These are phyloP conservation scores for Aspergillus indologenus DNA, from an alignment of 495 filamentous ascomycete genomes.

Conservation along the genomic window DNA sequence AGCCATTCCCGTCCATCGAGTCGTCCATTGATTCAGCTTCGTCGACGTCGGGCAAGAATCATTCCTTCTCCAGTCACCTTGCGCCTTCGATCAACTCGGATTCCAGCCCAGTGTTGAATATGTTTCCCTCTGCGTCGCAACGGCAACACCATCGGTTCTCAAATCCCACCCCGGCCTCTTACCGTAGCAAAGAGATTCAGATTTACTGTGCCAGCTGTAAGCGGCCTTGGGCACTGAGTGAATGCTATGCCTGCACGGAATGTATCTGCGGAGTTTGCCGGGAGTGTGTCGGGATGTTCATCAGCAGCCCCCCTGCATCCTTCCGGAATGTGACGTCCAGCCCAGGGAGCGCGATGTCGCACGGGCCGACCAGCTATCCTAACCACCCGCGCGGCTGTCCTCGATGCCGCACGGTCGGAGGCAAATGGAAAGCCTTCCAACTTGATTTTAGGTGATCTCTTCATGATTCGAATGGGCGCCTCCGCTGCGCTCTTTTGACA, in stretches of 20 bases:
- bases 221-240: conserved; percentile 65
- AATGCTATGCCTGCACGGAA: conserved; percentile 88
- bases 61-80: conserved; percentile 55
- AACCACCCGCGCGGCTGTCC: conserved; percentile 46
- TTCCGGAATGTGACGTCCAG: conserved; percentile 44
- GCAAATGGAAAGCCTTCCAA: conserved; percentile 55
- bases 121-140: conserved; percentile 35
- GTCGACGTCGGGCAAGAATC: conserved; percentile 55
- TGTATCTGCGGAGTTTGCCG: conserved; percentile 90
- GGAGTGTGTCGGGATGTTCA: conserved; percentile 77
- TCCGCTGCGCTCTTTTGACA: not conserved
- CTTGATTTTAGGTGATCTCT: conserved; percentile 47
- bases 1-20: conserved; percentile 85
- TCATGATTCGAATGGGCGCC: not conserved
- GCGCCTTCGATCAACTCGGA: conserved; percentile 46
- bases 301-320: conserved; percentile 45
- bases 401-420: conserved; percentile 46
- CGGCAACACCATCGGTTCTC: conserved; percentile 50
- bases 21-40: conserved; percentile 57
- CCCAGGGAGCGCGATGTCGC: conserved; percentile 35
- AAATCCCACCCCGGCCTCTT: conserved; percentile 44
- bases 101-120: conserved; percentile 47
- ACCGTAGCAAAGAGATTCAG: conserved; percentile 58
- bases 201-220: conserved; percentile 87
- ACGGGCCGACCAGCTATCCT: conserved; percentile 42